Evolutionary conservation across 192 early-diverging fungal genomes (phyloP), one percentile per base, ranked within the genome.

Genomic region (Spizellomyces punctatus): DNA sequence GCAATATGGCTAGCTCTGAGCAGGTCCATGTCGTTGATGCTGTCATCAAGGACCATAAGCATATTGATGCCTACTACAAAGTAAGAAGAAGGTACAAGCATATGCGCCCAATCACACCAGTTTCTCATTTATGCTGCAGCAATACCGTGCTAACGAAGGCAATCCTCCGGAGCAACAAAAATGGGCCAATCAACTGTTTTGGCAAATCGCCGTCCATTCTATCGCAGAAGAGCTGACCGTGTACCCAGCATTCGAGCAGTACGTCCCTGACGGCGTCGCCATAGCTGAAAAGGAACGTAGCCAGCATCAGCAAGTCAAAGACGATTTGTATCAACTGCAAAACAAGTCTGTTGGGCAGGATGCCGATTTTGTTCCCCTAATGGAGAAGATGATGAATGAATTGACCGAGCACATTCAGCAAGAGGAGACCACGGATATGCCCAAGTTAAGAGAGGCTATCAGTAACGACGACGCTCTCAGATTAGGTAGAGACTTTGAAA

Each of bases 201-300:
- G 72, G 64, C 73, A 77, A 69, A 76, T 83, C 44, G 74, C 82
- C 3, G 44, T 76, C 46, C 82, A 83, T 44, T 79, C 78, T 6
- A 60, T 64, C 4, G 72, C 57, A 5, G 83, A 84, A 66, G 83
- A 84, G 58, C 52, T 83, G 46, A 36, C 75, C 36, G 41, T 82
- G 10, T 83, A 83, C 60, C 82, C 82, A 2, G 36, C 64, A 6
- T 56, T 82, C 67, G 75, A 79, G 45, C 46, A 79, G 47, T 8
- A 56, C 12, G 43, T 82, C 1, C 0, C 16, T 6, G n/a, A 84
- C 36, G 82, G 82, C 44, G 74, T 79, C 43, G 42, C 57, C 4
- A 6, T 82, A 21, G 75, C 75, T 14, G 81, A 82, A 10, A 67
- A 82, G 46, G 70, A 58, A 44, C 71, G 74, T 36, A 43, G 58